phyloP scores from a whole-genome alignment of 495 filamentous ascomycete genomes.

The Glutinoglossum americanum region DNA sequence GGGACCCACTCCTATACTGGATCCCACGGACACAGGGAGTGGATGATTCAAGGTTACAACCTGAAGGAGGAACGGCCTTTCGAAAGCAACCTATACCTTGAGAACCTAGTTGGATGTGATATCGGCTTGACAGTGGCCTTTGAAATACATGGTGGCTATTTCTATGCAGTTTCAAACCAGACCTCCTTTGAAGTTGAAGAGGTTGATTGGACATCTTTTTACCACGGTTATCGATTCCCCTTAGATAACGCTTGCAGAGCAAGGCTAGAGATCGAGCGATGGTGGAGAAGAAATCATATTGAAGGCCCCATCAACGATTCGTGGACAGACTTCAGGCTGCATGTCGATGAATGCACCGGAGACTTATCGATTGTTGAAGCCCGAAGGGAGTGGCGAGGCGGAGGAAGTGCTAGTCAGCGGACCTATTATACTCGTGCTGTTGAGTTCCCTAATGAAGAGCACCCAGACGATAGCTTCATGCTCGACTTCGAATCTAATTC shows the following conservation, averaged over 20 bases:
- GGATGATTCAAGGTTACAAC: conserved; percentile 36
- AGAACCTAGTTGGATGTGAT: conserved; percentile 36
- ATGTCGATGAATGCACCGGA: conserved; percentile 38
- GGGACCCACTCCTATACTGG: conserved; percentile 35
- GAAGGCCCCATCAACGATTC: conserved; percentile 63
- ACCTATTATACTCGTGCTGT: conserved; percentile 50
- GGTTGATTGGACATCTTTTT: conserved; percentile 47
- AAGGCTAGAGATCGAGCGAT: conserved; percentile 18
- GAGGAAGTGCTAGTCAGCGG: conserved; percentile 35
- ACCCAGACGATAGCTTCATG: conserved; percentile 10
- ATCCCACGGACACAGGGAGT: conserved; percentile 30
- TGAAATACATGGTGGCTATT: conserved; percentile 41
- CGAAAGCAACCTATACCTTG: conserved; percentile 22
- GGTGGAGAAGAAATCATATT: conserved; percentile 45
- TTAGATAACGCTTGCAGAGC: conserved; percentile 19
- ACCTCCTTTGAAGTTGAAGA: conserved; percentile 41
- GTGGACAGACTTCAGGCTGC: conserved; percentile 46
- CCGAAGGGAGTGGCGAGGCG: conserved; percentile 47
- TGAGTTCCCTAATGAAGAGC: conserved; percentile 21
- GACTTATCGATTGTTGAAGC: conserved; percentile 43
- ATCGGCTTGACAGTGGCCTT: conserved; percentile 50
- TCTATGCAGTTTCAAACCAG: conserved; percentile 53
- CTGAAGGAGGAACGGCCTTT: conserved; percentile 19
- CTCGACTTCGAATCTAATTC: conserved; percentile 12
- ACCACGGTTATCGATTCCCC: conserved; percentile 41